A percentile compares a stretch with the other conserved stretches of the same genome.
Conservation (phyloP, 805 yeast species). For the Wickerhamiella shivajii region DNA sequence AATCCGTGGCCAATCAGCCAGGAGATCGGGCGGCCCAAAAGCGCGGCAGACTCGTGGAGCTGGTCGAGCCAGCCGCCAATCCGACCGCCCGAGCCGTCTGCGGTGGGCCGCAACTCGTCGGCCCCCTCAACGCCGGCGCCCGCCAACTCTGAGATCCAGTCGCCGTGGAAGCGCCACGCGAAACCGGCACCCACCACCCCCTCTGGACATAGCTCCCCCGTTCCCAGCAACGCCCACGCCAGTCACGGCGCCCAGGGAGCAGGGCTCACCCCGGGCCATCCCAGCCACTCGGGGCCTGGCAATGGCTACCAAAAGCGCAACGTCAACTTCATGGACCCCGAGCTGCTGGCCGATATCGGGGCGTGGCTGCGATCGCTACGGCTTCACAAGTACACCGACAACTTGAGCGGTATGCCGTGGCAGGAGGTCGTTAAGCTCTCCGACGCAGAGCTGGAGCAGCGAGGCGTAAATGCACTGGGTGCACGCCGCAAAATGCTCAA, state of each 20-base stretch:
- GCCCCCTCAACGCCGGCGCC: conserved; percentile 6
- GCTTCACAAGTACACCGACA: conserved; percentile 85
- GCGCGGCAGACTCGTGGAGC: conserved; percentile 16
- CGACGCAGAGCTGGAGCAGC: conserved; percentile 53
- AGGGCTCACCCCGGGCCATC: neutral
- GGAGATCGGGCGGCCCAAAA: conserved; percentile 20
- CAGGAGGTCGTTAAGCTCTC: conserved; percentile 53
- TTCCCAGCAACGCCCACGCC: neutral
- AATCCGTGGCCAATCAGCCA: conserved; percentile 18
- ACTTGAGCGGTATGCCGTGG: conserved; percentile 66
- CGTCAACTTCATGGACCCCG: conserved; percentile 20
- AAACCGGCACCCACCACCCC: no score
- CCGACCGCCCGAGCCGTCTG: no score
- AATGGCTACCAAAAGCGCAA: conserved; percentile 29
- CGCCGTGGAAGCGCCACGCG: no score
- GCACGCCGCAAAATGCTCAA: conserved; percentile 88
- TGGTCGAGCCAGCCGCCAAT: no score
- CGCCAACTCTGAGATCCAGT: no score
- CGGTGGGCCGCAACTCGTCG: conserved; percentile 7
- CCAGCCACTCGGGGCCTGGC: no score
- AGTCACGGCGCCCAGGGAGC: neutral
- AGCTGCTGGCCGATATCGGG: conserved; percentile 54
- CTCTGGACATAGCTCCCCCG: no score
- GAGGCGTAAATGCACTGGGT: conserved; percentile 89
- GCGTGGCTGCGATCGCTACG: conserved; percentile 84